Conservation (phyloP, 768 basidiomycete genomes). For the Calocera cornea region DNA sequence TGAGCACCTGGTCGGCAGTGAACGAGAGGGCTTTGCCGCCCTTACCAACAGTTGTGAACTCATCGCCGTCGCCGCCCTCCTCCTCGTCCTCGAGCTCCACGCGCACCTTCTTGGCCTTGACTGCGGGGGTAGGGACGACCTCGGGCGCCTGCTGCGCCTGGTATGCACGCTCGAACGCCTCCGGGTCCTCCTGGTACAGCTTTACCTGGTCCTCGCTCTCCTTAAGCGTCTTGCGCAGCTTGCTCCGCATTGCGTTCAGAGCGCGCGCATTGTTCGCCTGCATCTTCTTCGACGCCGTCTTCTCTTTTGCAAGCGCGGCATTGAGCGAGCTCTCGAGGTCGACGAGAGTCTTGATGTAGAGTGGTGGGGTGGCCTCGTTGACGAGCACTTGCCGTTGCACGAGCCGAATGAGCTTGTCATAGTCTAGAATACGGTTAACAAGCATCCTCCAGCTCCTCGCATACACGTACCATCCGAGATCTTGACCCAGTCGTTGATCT, state of each 20-base stretch:
- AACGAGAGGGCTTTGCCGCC: conserved; percentile 74
- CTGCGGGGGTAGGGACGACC: conserved; percentile 26
- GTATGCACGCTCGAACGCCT: conserved; percentile 71
- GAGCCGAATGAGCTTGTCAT: conserved; percentile 88
- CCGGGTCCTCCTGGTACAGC: conserved; percentile 78
- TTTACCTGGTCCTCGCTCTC: conserved; percentile 75
- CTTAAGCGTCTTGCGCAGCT: conserved; percentile 79
- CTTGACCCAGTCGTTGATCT: conserved; percentile 92
- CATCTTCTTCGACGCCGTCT: conserved; percentile 91
- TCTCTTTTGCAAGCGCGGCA: conserved; percentile 65
- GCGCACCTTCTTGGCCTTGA: conserved; percentile 27
- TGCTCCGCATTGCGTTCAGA: conserved; percentile 95
- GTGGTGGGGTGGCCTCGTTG: conserved; percentile 73
- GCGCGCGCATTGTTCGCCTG: conserved; percentile 87
- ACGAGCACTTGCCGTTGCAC: conserved; percentile 76
- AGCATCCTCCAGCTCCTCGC: not conserved
- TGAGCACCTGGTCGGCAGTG: conserved; percentile 77
- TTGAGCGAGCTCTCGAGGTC: conserved; percentile 67
- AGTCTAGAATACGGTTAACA: conserved; percentile 36
- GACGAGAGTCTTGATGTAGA: conserved; percentile 62
- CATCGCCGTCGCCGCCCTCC: conserved; percentile 35
- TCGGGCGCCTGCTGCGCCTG: conserved; percentile 35
- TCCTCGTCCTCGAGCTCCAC: conserved; percentile 29
- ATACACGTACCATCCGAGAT: conserved; percentile 63
- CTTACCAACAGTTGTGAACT: conserved; percentile 82